These are phyloP conservation scores for Ramalina peruviana DNA, from an alignment of 495 filamentous ascomycete species.

Conservation along the genomic window DNA sequence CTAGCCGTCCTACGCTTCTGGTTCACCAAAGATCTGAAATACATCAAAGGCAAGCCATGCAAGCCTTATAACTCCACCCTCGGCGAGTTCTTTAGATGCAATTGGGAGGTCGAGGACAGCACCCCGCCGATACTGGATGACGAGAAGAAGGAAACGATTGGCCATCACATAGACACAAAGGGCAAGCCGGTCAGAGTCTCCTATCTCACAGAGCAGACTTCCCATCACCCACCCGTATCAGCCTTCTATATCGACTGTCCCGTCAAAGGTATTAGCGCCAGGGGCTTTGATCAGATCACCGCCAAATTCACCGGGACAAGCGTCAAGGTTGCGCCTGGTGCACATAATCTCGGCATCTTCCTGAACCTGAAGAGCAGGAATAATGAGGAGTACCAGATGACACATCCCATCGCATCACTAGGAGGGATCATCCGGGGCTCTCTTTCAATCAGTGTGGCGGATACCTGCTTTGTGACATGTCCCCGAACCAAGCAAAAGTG, in stretches of 20 bases:
- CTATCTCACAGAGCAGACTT: constrained; percentile 96
- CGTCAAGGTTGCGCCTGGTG: constrained; percentile 77
- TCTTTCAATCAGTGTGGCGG: constrained; percentile 73
- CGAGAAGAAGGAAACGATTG: constrained; percentile 21
- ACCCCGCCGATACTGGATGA: constrained; percentile 32
- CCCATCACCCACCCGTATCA: constrained; percentile 93
- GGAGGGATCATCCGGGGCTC: constrained; percentile 75
- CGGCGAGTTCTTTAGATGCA: constrained; percentile 98
- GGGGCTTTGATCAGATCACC: constrained; percentile 87
- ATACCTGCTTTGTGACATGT: constrained; percentile 76
- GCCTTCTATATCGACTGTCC: constrained; percentile 91
- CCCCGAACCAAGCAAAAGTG: constrained; percentile 75
- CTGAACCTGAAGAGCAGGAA: constrained; percentile 67
- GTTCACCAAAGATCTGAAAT: constrained; percentile 99
- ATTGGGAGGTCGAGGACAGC: constrained; percentile 76
- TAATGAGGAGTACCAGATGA: constrained; percentile 87
- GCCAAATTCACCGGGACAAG: constrained; percentile 97
- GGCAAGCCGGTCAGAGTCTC: constrained; percentile 59
- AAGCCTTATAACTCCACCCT: constrained; percentile 96
- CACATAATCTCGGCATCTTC: constrained; percentile 92
- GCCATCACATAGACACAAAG: constrained; percentile 22
- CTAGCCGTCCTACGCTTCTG: constrained; percentile 87
- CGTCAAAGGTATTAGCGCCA: constrained; percentile 74
- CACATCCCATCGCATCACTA: constrained; percentile 84
- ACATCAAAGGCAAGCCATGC: constrained; percentile 94